These are phyloP conservation scores for Schoenoplectus triqueter DNA, from an alignment of 202 grass and related monocot genomes.

Conservation along the genomic window DNA sequence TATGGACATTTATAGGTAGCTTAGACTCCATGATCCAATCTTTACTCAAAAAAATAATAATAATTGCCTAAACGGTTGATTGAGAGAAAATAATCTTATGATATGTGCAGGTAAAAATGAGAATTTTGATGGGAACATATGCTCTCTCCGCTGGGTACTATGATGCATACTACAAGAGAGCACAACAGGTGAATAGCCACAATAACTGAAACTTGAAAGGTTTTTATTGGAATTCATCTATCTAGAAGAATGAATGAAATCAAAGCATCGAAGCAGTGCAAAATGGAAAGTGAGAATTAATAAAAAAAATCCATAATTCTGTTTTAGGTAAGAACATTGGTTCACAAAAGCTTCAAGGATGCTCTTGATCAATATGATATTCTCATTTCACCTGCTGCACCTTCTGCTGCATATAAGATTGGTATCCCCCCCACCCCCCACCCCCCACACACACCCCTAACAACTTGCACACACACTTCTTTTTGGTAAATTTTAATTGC, in stretches of 20 bases:
- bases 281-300: slow-evolving; percentile 17
- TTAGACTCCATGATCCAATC: too few relatives aligned
- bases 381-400: slow-evolving; percentile 88
- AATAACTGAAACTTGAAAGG: slow-evolving; percentile 5
- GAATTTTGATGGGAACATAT: slow-evolving; percentile 99
- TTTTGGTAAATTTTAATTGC: slow-evolving; percentile 11
- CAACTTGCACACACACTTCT: neutral
- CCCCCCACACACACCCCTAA: neutral
- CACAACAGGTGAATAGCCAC: slow-evolving; percentile 68
- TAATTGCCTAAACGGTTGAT: too few relatives aligned
- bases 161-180: slow-evolving; percentile 93
- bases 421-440: slow-evolving; percentile 47
- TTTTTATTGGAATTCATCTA: slow-evolving; percentile 25
- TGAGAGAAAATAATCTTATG: slow-evolving; percentile 18
- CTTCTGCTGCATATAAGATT: slow-evolving; percentile 95
- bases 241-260: neutral
- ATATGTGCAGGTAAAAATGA: slow-evolving; percentile 89
- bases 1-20: too few relatives aligned
- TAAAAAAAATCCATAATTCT: neutral
- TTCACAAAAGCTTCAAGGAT: slow-evolving; percentile 89
- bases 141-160: slow-evolving; percentile 94
- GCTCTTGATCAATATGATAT: slow-evolving; percentile 72
- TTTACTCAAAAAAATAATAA: too few relatives aligned
- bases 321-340: slow-evolving; percentile 91
- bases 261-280: neutral